Percentiles rank a stretch among this genome's conserved stretches.
These are phyloP conservation scores for Xerocomus brunneocitrinus DNA, from an alignment of 768 basidiomycete genomes.

Conservation along the genomic window DNA sequence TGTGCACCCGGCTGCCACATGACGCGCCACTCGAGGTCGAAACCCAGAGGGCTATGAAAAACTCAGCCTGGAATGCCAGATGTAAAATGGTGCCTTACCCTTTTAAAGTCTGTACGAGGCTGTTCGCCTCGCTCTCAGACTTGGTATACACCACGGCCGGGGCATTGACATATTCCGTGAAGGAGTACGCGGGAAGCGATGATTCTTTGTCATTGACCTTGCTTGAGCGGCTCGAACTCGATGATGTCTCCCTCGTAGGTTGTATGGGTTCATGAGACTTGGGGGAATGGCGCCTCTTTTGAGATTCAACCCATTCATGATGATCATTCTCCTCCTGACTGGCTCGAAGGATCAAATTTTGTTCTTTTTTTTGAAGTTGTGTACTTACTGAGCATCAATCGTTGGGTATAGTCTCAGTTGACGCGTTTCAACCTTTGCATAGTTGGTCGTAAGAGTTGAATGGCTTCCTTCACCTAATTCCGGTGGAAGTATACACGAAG, in stretches of 20 bases:
- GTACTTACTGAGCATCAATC: constrained; percentile 10
- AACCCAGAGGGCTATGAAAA: constrained; percentile 40
- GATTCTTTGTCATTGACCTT: constrained; percentile 1
- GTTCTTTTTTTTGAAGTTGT: not conserved
- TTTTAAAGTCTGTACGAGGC: constrained; percentile 33
- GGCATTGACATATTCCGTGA: constrained; percentile 25
- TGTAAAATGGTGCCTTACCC: constrained; percentile 26
- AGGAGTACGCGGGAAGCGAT: constrained; percentile 35
- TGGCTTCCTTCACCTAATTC: not conserved
- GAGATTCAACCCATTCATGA: not conserved
- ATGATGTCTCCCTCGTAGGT: not conserved
- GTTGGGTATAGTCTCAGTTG: not conserved
- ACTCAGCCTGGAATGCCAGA: not conserved
- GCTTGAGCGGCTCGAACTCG: not conserved
- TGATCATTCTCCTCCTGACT: not conserved
- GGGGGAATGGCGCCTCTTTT: not conserved
- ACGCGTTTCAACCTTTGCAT: not conserved
- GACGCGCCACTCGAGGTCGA: constrained; percentile 50
- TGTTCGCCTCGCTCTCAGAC: constrained; percentile 40
- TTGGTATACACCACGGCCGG: constrained; percentile 39
- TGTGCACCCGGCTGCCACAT: constrained; percentile 27
- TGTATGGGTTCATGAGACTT: not conserved
- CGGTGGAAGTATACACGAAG: not conserved
- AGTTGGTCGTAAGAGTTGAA: not conserved
- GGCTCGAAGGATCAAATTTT: not conserved